Evolutionary conservation across 371 early-diverging fungal species (phyloP).

Genomic region (Blakeslea trispora): DNA sequence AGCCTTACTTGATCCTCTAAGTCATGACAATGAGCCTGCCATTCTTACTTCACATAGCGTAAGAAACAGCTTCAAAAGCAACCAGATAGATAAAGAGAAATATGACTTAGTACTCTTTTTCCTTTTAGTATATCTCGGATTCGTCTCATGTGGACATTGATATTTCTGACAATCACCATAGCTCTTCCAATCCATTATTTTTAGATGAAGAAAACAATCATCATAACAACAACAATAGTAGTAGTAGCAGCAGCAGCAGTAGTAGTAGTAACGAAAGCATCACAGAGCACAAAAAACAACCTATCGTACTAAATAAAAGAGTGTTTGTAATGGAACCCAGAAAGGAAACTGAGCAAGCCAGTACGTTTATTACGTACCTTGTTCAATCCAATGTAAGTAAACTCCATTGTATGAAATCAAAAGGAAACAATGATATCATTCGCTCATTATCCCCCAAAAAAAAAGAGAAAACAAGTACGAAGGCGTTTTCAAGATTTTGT

Average conservation of each 20-base stretch:
- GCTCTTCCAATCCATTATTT: background rate
- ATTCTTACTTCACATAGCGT: constrained; percentile 19
- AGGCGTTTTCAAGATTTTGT: constrained; percentile 95
- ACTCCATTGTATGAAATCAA: no score
- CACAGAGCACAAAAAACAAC: background rate
- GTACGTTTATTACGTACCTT: constrained; percentile 84
- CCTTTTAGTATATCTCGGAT: constrained; percentile 11
- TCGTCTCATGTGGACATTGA: constrained; percentile 21
- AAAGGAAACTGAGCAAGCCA: constrained; percentile 86
- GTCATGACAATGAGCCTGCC: constrained; percentile 15
- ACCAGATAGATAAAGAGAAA: no score
- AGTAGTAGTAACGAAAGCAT: background rate
- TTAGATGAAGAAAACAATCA: background rate
- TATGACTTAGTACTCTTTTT: no score
- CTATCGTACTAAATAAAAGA: constrained; percentile 17
- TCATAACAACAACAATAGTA: constrained; percentile 1
- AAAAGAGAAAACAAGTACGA: constrained; percentile 55
- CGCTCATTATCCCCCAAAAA: no score
- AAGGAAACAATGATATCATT: no score
- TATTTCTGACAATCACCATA: constrained; percentile 20
- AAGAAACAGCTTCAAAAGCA: no score
- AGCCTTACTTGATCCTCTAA: constrained; percentile 16
- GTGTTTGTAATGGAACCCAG: constrained; percentile 62
- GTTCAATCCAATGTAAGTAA: constrained; percentile 72
- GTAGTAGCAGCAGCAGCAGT: constrained; percentile 9